Evolutionary conservation across 2,329 filamentous ascomycete genomes (phyloP).

Genomic region (Lojkania enalia): DNA sequence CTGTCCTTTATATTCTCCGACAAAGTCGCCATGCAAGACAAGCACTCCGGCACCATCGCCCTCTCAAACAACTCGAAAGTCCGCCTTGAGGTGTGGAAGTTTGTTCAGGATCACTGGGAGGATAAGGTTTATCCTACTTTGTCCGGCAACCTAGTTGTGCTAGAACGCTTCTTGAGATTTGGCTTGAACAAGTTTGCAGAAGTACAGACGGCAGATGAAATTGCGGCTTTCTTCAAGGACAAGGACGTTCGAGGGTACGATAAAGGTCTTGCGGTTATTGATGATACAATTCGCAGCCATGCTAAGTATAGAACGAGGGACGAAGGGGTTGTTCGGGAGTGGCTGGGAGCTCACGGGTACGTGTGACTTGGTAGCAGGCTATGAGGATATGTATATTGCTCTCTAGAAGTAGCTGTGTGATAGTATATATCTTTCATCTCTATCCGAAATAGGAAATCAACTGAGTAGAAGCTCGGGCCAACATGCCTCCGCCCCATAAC

Average conservation of each 20-base stretch:
- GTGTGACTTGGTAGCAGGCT: conserved; percentile 27
- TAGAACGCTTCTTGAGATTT: conserved; percentile 85
- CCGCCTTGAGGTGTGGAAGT: conserved; percentile 79
- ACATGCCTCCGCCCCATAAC: too few species aligned
- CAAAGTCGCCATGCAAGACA: conserved; percentile 82
- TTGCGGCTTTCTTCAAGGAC: conserved; percentile 79
- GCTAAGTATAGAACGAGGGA: conserved; percentile 83
- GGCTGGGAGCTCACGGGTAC: conserved; percentile 70
- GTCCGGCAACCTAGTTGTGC: conserved; percentile 77
- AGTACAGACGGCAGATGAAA: conserved; percentile 69
- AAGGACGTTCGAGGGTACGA: conserved; percentile 88
- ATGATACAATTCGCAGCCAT: conserved; percentile 82
- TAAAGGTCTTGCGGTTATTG: conserved; percentile 80
- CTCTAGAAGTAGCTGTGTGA: too few species aligned
- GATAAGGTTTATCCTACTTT: conserved; percentile 68
- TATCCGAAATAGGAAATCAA: too few species aligned
- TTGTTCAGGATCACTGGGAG: conserved; percentile 82
- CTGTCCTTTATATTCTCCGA: conserved; percentile 78
- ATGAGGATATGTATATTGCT: conserved; percentile 12
- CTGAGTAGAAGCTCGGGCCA: too few species aligned
- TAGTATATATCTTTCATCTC: too few species aligned
- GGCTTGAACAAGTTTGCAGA: conserved; percentile 79
- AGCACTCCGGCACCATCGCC: conserved; percentile 77
- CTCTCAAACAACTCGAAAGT: conserved; percentile 74
- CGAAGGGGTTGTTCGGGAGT: conserved; percentile 71